A percentile compares a stretch with the other conserved stretches of the same genome.
Evolutionary conservation across 352 stramenopile species (phyloP).

Genomic region (Pythium coloratum): DNA sequence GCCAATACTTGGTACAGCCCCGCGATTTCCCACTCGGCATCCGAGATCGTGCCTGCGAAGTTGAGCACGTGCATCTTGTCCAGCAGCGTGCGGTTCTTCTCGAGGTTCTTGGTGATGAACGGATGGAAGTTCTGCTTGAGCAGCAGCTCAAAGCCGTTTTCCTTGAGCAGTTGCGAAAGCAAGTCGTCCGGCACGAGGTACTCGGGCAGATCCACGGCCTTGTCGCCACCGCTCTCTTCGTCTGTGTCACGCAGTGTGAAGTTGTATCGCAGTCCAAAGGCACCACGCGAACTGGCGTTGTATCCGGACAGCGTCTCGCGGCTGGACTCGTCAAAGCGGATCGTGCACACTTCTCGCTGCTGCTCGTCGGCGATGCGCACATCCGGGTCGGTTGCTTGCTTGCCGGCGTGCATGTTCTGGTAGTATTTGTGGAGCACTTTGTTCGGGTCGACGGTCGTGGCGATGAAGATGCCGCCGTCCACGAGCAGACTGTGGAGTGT

Average conservation of each 20-base stretch:
- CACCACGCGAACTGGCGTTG: conserved; percentile 35
- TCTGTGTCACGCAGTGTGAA: conserved; percentile 87
- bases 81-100: conserved; percentile 67
- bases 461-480: conserved; percentile 94
- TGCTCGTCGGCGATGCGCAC: conserved; percentile 74
- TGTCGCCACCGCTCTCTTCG: conserved; percentile 57
- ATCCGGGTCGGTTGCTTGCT: conserved; percentile 37
- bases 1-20: conserved; percentile 85
- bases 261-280: conserved; percentile 89
- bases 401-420: conserved; percentile 49
- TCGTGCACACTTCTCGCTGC: conserved; percentile 74
- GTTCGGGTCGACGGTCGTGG: conserved; percentile 97
- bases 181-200: conserved; percentile 90
- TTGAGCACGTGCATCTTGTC: conserved; percentile 90
- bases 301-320: conserved; percentile 46
- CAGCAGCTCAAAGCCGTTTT: conserved; percentile 76
- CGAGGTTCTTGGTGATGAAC: conserved; percentile 76
- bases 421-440: conserved; percentile 88
- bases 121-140: conserved; percentile 86
- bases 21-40: conserved; percentile 86
- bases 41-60: conserved; percentile 77
- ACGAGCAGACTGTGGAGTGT: conserved; percentile 92
- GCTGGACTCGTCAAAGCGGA: conserved; percentile 69
- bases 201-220: conserved; percentile 88
- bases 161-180: conserved; percentile 56